Evolutionary conservation across 805 yeast genomes (phyloP), one percentile per base, ranked within the genome.

Genomic region (Yamadazyma paraphyllophila): DNA sequence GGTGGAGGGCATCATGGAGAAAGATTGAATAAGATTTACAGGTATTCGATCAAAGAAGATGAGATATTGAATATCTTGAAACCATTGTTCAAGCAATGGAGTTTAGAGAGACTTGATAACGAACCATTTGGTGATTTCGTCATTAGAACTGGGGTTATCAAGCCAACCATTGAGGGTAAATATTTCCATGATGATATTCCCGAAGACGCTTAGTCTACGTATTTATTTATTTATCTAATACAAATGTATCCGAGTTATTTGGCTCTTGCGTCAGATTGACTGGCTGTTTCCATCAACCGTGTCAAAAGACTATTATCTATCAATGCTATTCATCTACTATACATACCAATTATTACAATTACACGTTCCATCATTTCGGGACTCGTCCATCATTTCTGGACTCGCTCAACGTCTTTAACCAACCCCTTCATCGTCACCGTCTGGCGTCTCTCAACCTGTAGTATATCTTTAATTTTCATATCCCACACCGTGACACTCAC

Each of bases 1-100:
- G 98, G 98, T 57, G 98, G 98, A 62, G 96, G 97, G 33, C 91
- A 85, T 67, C 85, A 85, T 60, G 98, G 98, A 50, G 86, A 90
- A 67, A 81, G 98, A 63, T 70, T 92, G 56, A 92, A 92, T 74
- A 92, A 92, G 73, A 78, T 92, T 45, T 92, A 81, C 75, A 78
- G 88, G 59, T 85, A 89, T 53, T 88, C 96, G 25, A 82, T 92
- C 55, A 88, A 85, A 65, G 98, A 92, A 70, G 91, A 87, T 41
- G 96, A 92, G 65, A 86, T 91, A 45, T 67, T 92, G 54, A 79
- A 66, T 27, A 83, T 80, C 41, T 75, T 92, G 66, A 83, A 80
- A 63, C 96, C 97, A 26, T 69, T 92, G 70, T 90, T 92, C 74
- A 88, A 89, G 76, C 82, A 88, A 67, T 92, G 97, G 97, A 85